Evolutionary conservation across 1,284 basidiomycete species (phyloP), one percentile per base, ranked within the genome.

Genomic region (Ustilago bromivora): DNA sequence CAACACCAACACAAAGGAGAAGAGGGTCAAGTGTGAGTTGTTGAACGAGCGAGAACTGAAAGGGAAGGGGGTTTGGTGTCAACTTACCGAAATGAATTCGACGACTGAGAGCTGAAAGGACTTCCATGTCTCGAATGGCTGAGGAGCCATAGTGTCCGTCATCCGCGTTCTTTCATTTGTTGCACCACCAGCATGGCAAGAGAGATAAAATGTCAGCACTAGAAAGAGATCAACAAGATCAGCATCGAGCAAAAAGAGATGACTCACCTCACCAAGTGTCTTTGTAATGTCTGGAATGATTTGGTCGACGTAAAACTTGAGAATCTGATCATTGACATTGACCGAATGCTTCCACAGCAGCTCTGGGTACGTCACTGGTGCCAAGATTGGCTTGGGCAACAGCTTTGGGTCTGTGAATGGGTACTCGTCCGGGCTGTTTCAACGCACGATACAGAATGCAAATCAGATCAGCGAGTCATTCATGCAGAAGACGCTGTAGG

Each of bases 81-180:
- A 10, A 87, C 90, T 69, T 79, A 95, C 96, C 97, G 84, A 97
- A 99, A 87, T 99, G 97, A 59, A 99, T 95, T 41, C 97, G 91
- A 87, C 98, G 92, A 87, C 92, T 94, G 79, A 99, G 92, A 23
- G 95, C 92, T 83, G 97, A 94, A 10, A 99, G 89, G 3, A 96
- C 92, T 86, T 98, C 96, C 47, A 98, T 91, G 84, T 99, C 97
- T 69, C 97, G 90, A 38, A 94, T 95, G 0, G 95, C 95, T 0
- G 95, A 92, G 81, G 92, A 94, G 32, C 97, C 97, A 86, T 99
- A 98, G 87, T 99, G 98, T n/a, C 95, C 95, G 82, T 96, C 95
- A 86, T 96, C 94, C 80, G 93, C 90, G 17, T 88, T 89, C 51
- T 89, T 28, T 43, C 49, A 51, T 53, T 32, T 19, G 28, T 58